Evolutionary conservation across 148 eudicot species (phyloP), one percentile per base, ranked within the genome.

Genomic region (Agrostemma githago): DNA sequence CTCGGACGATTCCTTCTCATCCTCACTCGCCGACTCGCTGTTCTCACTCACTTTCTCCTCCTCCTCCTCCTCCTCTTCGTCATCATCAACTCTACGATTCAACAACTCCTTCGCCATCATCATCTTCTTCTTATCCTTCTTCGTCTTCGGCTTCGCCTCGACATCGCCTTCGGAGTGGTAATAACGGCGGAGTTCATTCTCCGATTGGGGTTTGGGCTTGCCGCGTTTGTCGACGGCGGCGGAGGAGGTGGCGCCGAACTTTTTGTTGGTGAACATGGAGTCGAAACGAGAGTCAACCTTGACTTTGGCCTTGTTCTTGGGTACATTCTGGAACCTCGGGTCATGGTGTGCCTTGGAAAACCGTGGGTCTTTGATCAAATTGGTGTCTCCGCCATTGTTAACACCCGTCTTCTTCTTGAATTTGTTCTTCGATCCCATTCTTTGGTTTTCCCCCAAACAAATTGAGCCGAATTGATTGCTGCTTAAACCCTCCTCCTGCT

Each of bases 141-240:
- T 20, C 70, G 71, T 39, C 15, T 41, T 62, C 79, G 54, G 77
- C 41, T 12, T 38, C 72, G 42, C 19, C 4, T 71, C 77, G 3
- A 76, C 72, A 7, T 66, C 78, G 1, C 75, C 89, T 51, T 84
- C 89, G 43, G 84, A 70, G n/a, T 80, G 88, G 65, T 91, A 94
- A 60, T 88, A 88, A 5, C 85, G 85, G 3, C 66, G 73, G 44
- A 91, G 91, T 20, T 84, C 79, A 41, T 82, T 83, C 40, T 79
- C 80, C n/a, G 76, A 42, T 15, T 81, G 75, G 70, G 82, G 83
- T 60, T 68, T 88, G 1, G 26, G 74, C 58, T 85, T 91, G 5
- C 98, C 98, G 6, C 97, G 77, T 89, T 91, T 94, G 48, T 94
- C 98, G 0, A 86, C 77, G 16, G 71, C 81, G 21, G 93, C 90